These are phyloP conservation scores for Diaporthe ampelina DNA, from an alignment of 2,329 filamentous ascomycete species.

Conservation along the genomic window DNA sequence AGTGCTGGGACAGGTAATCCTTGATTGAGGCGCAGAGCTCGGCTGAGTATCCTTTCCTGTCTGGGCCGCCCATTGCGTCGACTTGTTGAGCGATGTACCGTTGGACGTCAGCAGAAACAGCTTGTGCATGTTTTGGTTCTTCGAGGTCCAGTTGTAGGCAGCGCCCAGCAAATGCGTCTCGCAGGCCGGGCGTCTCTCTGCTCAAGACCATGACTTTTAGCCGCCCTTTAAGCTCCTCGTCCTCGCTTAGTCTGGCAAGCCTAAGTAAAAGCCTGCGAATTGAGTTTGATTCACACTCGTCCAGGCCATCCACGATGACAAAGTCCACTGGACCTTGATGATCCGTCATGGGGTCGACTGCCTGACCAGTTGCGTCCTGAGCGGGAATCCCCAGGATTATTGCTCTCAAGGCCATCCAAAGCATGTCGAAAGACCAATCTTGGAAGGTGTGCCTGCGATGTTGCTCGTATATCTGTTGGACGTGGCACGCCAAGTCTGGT, in stretches of 20 bases:
- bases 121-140: not conserved
- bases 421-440: not conserved
- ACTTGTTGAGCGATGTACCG: not conserved
- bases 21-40: not conserved
- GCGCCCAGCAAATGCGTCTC: not conserved
- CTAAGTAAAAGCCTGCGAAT: not conserved
- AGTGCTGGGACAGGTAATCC: not conserved
- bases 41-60: not conserved
- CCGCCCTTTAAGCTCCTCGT: not conserved
- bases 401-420: not conserved
- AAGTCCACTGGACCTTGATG: not conserved
- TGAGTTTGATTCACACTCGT: not conserved
- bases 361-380: not conserved
- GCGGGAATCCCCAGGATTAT: not conserved
- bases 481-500: not conserved
- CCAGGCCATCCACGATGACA: conserved; percentile 8
- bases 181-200: not conserved
- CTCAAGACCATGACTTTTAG: not conserved
- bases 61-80: not conserved
- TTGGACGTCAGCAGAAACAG: not conserved
- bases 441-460: not conserved
- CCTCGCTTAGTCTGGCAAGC: not conserved
- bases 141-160: not conserved
- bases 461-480: not conserved
- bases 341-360: no score